These are phyloP conservation scores for Vitis riparia DNA, from an alignment of 164 flowering plant genomes.

Conservation along the genomic window DNA sequence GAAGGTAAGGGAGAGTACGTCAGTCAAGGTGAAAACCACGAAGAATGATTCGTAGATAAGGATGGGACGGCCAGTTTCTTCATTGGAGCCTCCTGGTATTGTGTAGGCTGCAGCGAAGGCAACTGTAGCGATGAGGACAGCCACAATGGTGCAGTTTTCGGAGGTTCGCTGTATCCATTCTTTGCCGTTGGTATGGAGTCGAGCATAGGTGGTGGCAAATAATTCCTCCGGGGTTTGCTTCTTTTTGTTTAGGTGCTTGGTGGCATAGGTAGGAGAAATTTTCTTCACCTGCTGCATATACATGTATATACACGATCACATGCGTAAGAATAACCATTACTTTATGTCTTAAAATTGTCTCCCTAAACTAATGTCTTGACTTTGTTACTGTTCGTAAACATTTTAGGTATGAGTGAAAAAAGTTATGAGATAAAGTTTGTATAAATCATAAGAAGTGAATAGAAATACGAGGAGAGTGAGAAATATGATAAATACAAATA, in stretches of 20 bases:
- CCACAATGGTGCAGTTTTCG: constrained; percentile 18
- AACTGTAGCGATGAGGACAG: constrained; percentile 25
- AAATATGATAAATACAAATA: too few relatives aligned
- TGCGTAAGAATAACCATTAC: too few relatives aligned
- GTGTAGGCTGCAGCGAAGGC: constrained; percentile 31
- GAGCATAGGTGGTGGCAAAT: not conserved
- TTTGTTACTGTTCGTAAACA: too few relatives aligned
- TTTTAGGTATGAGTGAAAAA: too few relatives aligned
- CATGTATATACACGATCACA: too few relatives aligned
- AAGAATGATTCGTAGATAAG: constrained; percentile 7
- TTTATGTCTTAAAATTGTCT: too few relatives aligned
- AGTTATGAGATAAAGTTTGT: too few relatives aligned
- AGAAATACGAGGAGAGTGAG: too few relatives aligned
- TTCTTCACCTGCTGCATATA: constrained; percentile 8
- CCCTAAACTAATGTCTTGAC: too few relatives aligned
- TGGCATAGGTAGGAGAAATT: not conserved
- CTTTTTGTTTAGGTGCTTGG: not conserved
- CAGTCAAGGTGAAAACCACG: constrained; percentile 11
- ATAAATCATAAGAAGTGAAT: too few relatives aligned
- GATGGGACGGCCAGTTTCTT: constrained; percentile 13
- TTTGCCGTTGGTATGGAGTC: constrained; percentile 1
- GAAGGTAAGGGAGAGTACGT: constrained; percentile 14
- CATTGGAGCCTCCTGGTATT: constrained; percentile 25
- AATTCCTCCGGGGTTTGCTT: constrained; percentile 4
- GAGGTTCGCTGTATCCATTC: constrained; percentile 23